A percentile compares a stretch with the other conserved stretches of the same genome.
These are phyloP conservation scores for Penicillium atrosanguineum DNA, from an alignment of 495 filamentous ascomycete genomes.

Conservation along the genomic window DNA sequence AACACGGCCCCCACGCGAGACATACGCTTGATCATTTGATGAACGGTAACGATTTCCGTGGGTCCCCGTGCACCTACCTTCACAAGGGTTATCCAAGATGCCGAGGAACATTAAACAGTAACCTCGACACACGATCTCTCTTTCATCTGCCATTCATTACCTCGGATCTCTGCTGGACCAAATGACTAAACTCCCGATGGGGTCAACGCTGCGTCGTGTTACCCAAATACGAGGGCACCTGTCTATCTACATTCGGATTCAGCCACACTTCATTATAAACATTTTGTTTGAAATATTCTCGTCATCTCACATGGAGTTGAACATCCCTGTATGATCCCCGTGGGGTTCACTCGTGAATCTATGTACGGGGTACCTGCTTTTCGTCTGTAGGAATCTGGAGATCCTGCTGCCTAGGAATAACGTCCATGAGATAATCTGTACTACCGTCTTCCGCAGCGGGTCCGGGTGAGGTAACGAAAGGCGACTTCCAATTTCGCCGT, in stretches of 20 bases:
- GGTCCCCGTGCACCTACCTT: constrained; percentile 3
- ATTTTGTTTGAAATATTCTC: background rate
- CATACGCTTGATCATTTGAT: background rate
- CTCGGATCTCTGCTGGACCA: background rate
- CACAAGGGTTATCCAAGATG: constrained; percentile 20
- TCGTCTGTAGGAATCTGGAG: background rate
- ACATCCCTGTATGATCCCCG: constrained; percentile 1
- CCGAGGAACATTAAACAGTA: constrained; percentile 17
- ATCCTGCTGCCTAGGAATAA: background rate
- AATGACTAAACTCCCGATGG: background rate
- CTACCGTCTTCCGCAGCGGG: background rate
- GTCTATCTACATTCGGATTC: background rate
- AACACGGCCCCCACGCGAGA: background rate
- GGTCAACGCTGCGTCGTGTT: background rate
- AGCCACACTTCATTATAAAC: background rate
- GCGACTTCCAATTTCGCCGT: background rate
- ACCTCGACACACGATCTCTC: background rate
- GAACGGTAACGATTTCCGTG: background rate
- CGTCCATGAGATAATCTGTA: constrained; percentile 14
- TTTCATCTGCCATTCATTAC: background rate
- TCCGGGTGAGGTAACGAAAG: background rate
- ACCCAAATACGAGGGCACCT: constrained; percentile 7
- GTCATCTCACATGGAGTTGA: background rate
- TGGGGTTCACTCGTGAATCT: constrained; percentile 1
- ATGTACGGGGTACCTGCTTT: constrained; percentile 18